Evolutionary conservation across 2,329 filamentous ascomycete species (phyloP).

Genomic region (Amphichorda felina): DNA sequence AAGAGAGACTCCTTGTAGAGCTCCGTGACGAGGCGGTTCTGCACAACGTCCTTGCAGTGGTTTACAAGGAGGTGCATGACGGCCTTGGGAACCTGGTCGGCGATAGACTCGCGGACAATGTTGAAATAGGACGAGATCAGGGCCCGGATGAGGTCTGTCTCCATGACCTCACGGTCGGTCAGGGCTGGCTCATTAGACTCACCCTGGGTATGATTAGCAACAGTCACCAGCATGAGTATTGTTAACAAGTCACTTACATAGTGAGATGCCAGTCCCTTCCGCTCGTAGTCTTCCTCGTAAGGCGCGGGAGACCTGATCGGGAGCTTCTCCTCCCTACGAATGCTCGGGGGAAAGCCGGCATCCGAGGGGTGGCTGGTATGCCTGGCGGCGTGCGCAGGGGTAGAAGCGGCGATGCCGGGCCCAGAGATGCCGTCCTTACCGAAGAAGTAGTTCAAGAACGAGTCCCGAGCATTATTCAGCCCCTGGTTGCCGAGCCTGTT

Average conservation of each 20-base stretch:
- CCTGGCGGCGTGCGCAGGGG: slow-evolving; percentile 20
- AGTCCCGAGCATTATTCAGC: slow-evolving; percentile 61
- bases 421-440: slow-evolving; percentile 69
- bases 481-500: slow-evolving; percentile 26
- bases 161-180: slow-evolving; percentile 90
- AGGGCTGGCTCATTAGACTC: slow-evolving; percentile 68
- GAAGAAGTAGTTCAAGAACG: slow-evolving; percentile 97
- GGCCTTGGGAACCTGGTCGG: slow-evolving; percentile 95
- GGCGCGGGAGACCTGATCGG: slow-evolving; percentile 36
- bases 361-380: slow-evolving; percentile 34
- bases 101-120: slow-evolving; percentile 96
- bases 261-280: slow-evolving; percentile 32
- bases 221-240: slow-evolving; percentile 25
- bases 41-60: slow-evolving; percentile 94
- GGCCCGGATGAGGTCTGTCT: slow-evolving; percentile 92
- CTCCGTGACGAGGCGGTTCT: slow-evolving; percentile 91
- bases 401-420: slow-evolving; percentile 21
- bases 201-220: slow-evolving; percentile 25
- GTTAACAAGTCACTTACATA: slow-evolving; percentile 42
- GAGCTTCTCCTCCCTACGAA: slow-evolving; percentile 56
- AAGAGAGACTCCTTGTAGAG: slow-evolving; percentile 89
- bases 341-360: slow-evolving; percentile 72
- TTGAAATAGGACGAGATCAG: slow-evolving; percentile 98
- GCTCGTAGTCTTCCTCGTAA: slow-evolving; percentile 9
- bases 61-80: slow-evolving; percentile 99